Conservation (phyloP, 768 basidiomycete species). For the Serpula lacrymans region DNA sequence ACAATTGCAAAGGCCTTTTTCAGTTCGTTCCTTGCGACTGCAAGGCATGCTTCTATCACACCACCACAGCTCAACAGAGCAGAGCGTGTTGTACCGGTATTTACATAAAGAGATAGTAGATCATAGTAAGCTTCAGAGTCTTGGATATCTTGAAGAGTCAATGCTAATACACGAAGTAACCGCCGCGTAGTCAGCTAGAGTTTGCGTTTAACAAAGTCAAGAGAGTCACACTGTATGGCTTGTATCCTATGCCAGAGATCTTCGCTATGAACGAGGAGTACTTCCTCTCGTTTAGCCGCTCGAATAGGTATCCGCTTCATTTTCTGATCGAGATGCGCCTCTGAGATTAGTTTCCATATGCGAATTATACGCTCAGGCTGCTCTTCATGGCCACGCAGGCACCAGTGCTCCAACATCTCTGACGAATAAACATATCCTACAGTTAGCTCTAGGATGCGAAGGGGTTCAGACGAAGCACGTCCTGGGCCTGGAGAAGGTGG, state of each 20-base stretch:
- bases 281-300: constrained; percentile 72
- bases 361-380: constrained; percentile 70
- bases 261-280: constrained; percentile 83
- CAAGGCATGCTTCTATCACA: constrained; percentile 84
- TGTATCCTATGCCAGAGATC: constrained; percentile 91
- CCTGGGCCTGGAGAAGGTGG: too few relatives aligned
- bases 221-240: constrained; percentile 77
- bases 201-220: too few relatives aligned
- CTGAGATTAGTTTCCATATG: constrained; percentile 68
- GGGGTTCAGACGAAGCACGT: too few relatives aligned
- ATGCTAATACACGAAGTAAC: constrained; percentile 48
- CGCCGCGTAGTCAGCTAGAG: too few relatives aligned
- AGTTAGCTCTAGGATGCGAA: too few relatives aligned
- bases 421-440: constrained; percentile 87
- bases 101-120: constrained; percentile 88
- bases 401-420: constrained; percentile 84
- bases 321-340: constrained; percentile 52
- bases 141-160: constrained; percentile 70
- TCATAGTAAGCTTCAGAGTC: constrained; percentile 85
- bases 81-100: constrained; percentile 76
- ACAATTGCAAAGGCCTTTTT: constrained; percentile 93
- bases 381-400: constrained; percentile 72
- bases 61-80: constrained; percentile 92
- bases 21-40: constrained; percentile 77
- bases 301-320: constrained; percentile 82